A percentile compares a stretch with the other conserved stretches of the same genome.
phyloP scores from a whole-genome alignment of 2,329 filamentous ascomycete species.

The Aspergillus floridensis region DNA sequence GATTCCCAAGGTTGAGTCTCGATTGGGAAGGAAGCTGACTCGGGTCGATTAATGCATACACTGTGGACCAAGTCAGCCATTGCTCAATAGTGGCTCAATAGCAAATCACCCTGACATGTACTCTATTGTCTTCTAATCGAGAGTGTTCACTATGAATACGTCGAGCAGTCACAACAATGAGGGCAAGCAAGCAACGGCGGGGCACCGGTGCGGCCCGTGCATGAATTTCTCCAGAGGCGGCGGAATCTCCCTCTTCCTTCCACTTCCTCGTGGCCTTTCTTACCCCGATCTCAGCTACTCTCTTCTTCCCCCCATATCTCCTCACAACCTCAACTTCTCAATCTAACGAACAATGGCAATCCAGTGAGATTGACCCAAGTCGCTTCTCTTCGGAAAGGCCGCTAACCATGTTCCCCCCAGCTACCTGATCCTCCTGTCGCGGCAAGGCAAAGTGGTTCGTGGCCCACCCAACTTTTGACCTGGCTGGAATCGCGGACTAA shows the following conservation, averaged over 20 bases:
- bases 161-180: not conserved
- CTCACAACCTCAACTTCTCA: conserved; percentile 1
- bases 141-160: too few species aligned
- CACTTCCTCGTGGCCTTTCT: conserved; percentile 15
- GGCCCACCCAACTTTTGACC: conserved; percentile 37
- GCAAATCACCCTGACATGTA: too few species aligned
- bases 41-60: too few species aligned
- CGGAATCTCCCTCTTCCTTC: conserved; percentile 8
- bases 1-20: too few species aligned
- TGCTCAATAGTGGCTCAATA: too few species aligned
- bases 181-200: not conserved
- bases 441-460: conserved; percentile 96
- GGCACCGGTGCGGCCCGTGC: conserved; percentile 17
- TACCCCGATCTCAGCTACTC: conserved; percentile 5
- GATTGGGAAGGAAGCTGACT: too few species aligned
- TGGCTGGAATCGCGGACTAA: conserved; percentile 26
- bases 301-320: conserved; percentile 5
- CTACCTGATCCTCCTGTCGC: conserved; percentile 94
- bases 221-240: conserved; percentile 17
- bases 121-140: too few species aligned
- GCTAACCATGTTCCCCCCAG: conserved; percentile 49
- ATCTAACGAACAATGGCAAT: conserved; percentile 31
- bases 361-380: conserved; percentile 25
- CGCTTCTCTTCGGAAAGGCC: not conserved
- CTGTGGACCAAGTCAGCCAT: too few species aligned